Conservation (phyloP, 495 filamentous ascomycete genomes). For the Penicillium riverlandense region DNA sequence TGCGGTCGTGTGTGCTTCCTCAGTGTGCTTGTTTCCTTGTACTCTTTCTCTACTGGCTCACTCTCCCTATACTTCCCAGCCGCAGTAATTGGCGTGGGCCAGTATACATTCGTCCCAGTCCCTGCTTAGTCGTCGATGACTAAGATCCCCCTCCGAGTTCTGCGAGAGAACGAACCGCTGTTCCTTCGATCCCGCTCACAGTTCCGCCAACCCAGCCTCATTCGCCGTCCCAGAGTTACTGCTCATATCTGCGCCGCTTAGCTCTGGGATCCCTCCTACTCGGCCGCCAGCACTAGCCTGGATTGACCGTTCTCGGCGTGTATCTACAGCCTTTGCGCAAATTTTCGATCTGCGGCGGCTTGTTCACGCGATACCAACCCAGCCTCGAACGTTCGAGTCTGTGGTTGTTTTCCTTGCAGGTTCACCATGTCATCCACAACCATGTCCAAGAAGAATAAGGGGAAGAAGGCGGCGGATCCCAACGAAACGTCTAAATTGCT, state of each 20-base stretch:
- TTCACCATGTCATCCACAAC: slow-evolving; percentile 31
- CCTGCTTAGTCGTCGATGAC: slow-evolving; percentile 8
- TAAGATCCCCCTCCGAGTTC: slow-evolving; percentile 27
- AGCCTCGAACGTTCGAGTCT: no score
- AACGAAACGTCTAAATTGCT: slow-evolving; percentile 84
- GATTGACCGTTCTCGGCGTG: slow-evolving; percentile 11
- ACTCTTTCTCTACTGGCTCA: no score
- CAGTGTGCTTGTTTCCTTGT: no score
- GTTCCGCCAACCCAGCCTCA: no score
- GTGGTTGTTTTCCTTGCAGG: no score
- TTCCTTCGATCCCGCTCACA: neutral
- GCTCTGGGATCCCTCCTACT: slow-evolving; percentile 13
- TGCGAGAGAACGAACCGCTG: slow-evolving; percentile 19
- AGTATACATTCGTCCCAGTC: no score
- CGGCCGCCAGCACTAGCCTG: neutral
- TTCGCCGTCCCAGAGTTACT: neutral
- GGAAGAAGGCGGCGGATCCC: slow-evolving; percentile 69
- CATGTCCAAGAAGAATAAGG: slow-evolving; percentile 60
- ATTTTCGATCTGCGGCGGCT: slow-evolving; percentile 10
- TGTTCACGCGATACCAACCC: slow-evolving; percentile 5
- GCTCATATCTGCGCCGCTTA: neutral
- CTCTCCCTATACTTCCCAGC: no score
- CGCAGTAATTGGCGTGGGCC: no score
- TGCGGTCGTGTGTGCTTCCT: no score
- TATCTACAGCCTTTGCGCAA: slow-evolving; percentile 12